Evolutionary conservation across 371 early-diverging fungal species (phyloP), one percentile per base, ranked within the genome.

Genomic region (Entomophthora muscae): DNA sequence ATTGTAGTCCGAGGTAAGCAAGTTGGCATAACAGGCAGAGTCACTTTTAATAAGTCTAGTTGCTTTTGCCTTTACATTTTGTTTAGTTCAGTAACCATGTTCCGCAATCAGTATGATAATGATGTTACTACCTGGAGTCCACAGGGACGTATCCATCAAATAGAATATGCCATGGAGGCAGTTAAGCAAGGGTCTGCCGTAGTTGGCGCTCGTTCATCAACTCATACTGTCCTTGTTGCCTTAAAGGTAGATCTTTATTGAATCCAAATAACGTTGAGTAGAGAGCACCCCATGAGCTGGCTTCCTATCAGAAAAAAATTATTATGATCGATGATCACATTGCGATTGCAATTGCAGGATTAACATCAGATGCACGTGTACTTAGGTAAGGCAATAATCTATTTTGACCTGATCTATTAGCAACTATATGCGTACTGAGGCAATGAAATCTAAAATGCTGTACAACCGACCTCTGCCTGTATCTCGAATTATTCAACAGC

Each of bases 161-260:
- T 98, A 54, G 98, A 98, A 74, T 98, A 98, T 73, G 98, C 98
- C 27, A 88, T 94, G 65, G 98, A 98, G 78, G 98, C 98, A 32
- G 98, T 98, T 53, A 97, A 98, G 75, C 97, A 97, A 72, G 98
- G 98, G 32, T 93, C 96, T 2, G 96, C 96, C 10, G 90, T 89
- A 42, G 95, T 98, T 57, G 98, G 97, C 17, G 69, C 95, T 57
- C 81, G 86, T 66, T 90, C 89, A 52, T 87, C 87, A 52, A 84
- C 83, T 53, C 86, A 91, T 70, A 93, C 85, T 1, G 87, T 96
- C 24, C 73, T 98, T n/a, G 77, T 93, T 13, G 93, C 84, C 2
- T 75, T 95, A 64, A 96, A 98, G 84, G 95, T 93, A 78, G 68
- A 55, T 31, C 10, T 32, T 28, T 3, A 28, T 55, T 17, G 10